Base-by-base conservation (phyloP, 345 rosid genomes). In the Stellera chamaejasme region DNA sequence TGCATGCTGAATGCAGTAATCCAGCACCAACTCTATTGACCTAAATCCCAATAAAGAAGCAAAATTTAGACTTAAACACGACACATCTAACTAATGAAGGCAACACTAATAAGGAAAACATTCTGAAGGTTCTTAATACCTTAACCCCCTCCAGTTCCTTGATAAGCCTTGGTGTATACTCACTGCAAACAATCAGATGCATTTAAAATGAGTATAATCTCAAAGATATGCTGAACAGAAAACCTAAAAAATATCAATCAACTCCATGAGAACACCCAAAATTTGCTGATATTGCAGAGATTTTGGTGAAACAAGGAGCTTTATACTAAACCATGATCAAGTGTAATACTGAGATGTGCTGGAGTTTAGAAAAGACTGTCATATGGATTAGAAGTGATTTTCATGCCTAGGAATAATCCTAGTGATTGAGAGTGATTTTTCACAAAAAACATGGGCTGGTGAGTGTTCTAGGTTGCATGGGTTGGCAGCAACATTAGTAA, bases 121-220 rank as follows among this genome's bases (percentile, higher is more conserved):
- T 53, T 48, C 43, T 42, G 48, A 50, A 66, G 44, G 58, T 8
- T 27, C 41, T 27, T 25, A 66, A 56, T 69, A 91, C 98, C 96
- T 85, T 84, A 52, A 79, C 55, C 44, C 86, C 90, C 52, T 88
- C 98, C 44, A 92, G 83, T 72, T 76, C 78, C 78, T 88, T 92
- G 63, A 92, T 88, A 62, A 78, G 85, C 67, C 98, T 78, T n/a
- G 98, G 98, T 43, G 88, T 88, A 72, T 68, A 88, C 70, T 92
- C 96, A 82, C 96, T 92, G 79, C 81, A 83, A 42, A 58, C 26
- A 66, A 56, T 27, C 41, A 55, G 23, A 68, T 52, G 43, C 62
- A 63, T 47, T 61, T 32, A 8, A 32, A 32, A 2, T 32, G 39
- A 32, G 39, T 32, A 32, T 32, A 32, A 32, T 32, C 39, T 32